Conservation (phyloP, 495 filamentous ascomycete species). For the Tuber calosporum region DNA sequence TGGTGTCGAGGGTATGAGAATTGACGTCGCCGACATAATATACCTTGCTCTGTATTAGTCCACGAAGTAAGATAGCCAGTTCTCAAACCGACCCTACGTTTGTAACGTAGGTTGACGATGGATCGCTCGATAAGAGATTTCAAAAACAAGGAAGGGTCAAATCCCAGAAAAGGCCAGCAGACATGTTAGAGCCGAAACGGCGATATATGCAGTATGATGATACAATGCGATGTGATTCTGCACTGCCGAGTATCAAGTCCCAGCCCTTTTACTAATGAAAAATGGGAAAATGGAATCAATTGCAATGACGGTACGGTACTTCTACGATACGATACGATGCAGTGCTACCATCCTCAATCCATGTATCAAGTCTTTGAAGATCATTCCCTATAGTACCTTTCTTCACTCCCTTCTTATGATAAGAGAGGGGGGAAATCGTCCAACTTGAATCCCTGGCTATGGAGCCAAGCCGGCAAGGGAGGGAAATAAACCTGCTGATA, state of each 20-base stretch:
- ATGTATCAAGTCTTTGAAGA: not conserved
- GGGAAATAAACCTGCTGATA: no score
- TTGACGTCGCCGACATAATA: no score
- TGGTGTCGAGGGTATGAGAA: no score
- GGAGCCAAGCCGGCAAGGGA: not conserved
- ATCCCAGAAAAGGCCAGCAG: not conserved
- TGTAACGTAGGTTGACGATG: no score
- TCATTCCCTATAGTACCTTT: not conserved
- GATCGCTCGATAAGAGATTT: not conserved
- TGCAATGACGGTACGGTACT: not conserved
- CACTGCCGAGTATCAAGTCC: not conserved
- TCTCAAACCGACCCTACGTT: no score
- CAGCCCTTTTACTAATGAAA: not conserved
- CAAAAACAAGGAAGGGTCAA: not conserved
- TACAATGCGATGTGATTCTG: slow-evolving; percentile 1
- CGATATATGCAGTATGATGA: not conserved
- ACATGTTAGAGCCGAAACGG: not conserved
- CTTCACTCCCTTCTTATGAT: not conserved
- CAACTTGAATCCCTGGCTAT: not conserved
- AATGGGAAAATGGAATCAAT: not conserved
- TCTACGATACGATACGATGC: no score
- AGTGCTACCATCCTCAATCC: not conserved
- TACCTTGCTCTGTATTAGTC: no score
- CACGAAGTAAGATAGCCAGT: no score
- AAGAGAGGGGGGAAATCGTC: not conserved